These are phyloP conservation scores for Porodaedalea pini DNA, from an alignment of 1,284 basidiomycete genomes.

Conservation along the genomic window DNA sequence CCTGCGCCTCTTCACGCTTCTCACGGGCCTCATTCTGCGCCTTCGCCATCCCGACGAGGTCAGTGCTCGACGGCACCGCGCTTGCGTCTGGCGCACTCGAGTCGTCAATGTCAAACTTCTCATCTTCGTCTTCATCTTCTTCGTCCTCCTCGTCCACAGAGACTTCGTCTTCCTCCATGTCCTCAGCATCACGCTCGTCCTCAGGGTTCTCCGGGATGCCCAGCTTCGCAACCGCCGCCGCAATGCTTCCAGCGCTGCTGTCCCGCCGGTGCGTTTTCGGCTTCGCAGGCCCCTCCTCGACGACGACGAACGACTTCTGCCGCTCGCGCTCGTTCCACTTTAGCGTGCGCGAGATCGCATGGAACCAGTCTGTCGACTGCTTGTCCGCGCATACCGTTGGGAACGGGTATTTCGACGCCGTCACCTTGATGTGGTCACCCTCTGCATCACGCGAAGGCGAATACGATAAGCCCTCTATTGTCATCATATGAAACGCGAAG, in stretches of 20 bases:
- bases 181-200: conserved; percentile 37
- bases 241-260: conserved; percentile 16
- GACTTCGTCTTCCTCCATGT: conserved; percentile 47
- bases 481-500: not conserved
- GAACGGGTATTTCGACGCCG: conserved; percentile 97
- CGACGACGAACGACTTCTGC: conserved; percentile 97
- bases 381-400: conserved; percentile 98
- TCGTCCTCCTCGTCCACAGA: conserved; percentile 45
- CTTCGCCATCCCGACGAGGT: conserved; percentile 26
- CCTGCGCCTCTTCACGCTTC: conserved; percentile 27
- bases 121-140: conserved; percentile 57
- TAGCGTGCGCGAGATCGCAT: conserved; percentile 90
- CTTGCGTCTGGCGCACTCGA: conserved; percentile 54
- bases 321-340: conserved; percentile 98
- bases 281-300: conserved; percentile 74
- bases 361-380: conserved; percentile 98
- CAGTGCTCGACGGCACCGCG: conserved; percentile 28
- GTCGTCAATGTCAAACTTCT: conserved; percentile 89
- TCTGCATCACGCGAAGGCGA: conserved; percentile 46
- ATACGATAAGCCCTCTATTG: conserved; percentile 8
- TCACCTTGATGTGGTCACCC: conserved; percentile 99
- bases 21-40: conserved; percentile 30
- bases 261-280: conserved; percentile 33
- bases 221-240: conserved; percentile 12
- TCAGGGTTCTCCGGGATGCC: conserved; percentile 24